Evolutionary conservation across 2,329 filamentous ascomycete species (phyloP).

Genomic region (Xylariaceae sp.): DNA sequence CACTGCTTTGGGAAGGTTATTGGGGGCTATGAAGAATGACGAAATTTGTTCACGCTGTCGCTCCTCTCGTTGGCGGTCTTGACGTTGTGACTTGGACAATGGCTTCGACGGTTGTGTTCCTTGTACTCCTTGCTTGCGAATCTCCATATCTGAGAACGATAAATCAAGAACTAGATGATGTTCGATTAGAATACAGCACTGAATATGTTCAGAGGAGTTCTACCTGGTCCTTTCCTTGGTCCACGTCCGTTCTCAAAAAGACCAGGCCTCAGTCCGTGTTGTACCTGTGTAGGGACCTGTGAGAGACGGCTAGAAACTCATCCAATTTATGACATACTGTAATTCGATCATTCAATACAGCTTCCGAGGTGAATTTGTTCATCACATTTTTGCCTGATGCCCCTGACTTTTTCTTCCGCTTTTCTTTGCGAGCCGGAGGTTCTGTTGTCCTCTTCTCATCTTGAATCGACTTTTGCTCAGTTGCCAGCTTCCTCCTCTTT

Average conservation of each 20-base stretch:
- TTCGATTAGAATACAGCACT: constrained; percentile 1
- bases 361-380: constrained; percentile 52
- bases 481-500: constrained; percentile 25
- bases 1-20: too few species aligned
- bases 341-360: constrained; percentile 48
- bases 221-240: constrained; percentile 34
- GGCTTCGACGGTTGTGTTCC: constrained; percentile 18
- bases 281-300: constrained; percentile 20
- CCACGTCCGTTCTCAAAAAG: constrained; percentile 43
- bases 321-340: constrained; percentile 39
- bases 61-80: constrained; percentile 26
- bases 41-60: constrained; percentile 35
- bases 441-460: constrained; percentile 11
- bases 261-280: constrained; percentile 34
- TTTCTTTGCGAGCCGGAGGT: constrained; percentile 25
- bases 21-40: constrained; percentile 32
- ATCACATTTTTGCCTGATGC: constrained; percentile 46
- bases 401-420: constrained; percentile 29
- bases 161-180: constrained; percentile 45
- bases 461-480: constrained; percentile 20
- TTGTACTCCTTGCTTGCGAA: constrained; percentile 32
- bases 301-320: background rate
- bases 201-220: constrained; percentile 16
- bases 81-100: constrained; percentile 20
- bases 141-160: constrained; percentile 48